phyloP scores from a whole-genome alignment of 345 rosid genomes.

The Pistacia vera region DNA sequence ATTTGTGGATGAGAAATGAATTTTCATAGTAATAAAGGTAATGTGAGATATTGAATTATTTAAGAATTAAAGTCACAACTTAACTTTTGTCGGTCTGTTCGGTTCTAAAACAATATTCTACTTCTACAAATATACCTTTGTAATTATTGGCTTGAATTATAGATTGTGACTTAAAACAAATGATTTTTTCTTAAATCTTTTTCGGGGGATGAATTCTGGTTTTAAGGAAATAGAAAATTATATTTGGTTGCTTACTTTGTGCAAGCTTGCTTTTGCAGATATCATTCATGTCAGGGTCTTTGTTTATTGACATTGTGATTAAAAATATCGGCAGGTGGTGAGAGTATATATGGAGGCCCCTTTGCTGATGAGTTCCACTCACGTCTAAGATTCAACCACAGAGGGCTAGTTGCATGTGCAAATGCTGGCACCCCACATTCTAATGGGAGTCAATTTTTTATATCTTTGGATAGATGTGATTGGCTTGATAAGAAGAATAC shows the following conservation, averaged over 20 bases:
- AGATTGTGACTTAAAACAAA: neutral
- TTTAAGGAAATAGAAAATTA: neutral
- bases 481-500: constrained; percentile 89
- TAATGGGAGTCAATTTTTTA: constrained; percentile 94
- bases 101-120: neutral
- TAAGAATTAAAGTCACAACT: neutral
- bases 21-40: neutral
- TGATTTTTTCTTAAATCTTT: neutral
- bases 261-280: neutral
- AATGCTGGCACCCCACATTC: constrained; percentile 82
- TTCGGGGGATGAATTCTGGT: neutral
- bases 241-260: neutral
- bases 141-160: neutral
- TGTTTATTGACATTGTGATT: neutral
- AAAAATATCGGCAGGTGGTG: constrained; percentile 54
- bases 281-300: neutral
- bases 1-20: neutral
- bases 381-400: constrained; percentile 83
- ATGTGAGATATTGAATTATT: neutral
- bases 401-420: constrained; percentile 93
- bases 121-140: neutral
- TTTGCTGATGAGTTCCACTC: constrained; percentile 90
- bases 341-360: constrained; percentile 71
- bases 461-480: constrained; percentile 87
- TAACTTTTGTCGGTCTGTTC: neutral